Conservation (phyloP, 2,329 filamentous ascomycete genomes). For the Zalaria sp. region DNA sequence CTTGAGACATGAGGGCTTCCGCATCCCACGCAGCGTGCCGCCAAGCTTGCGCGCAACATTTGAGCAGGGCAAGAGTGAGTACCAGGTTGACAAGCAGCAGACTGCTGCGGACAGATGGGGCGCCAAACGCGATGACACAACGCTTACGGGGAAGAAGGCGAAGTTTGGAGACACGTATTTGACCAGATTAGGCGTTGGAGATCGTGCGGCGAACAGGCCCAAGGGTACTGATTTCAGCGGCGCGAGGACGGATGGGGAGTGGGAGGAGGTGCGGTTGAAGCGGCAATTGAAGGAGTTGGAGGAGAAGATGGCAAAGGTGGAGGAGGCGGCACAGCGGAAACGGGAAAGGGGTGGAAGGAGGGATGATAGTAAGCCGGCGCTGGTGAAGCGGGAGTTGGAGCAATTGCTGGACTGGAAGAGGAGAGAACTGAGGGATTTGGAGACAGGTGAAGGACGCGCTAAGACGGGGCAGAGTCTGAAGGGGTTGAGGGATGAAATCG, state of each 20-base stretch:
- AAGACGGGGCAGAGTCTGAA: constrained; percentile 60
- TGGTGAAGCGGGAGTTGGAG: constrained; percentile 89
- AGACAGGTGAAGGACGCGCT: constrained; percentile 54
- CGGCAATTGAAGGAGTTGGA: constrained; percentile 85
- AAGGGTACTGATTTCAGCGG: constrained; percentile 81
- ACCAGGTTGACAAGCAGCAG: constrained; percentile 65
- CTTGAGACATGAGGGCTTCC: constrained; percentile 85
- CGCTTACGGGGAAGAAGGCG: constrained; percentile 75
- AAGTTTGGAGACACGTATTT: constrained; percentile 98
- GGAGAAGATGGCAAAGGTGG: constrained; percentile 70
- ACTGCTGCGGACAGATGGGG: constrained; percentile 62
- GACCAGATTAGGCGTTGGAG: constrained; percentile 65
- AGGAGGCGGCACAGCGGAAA: constrained; percentile 45
- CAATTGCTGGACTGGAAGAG: constrained; percentile 92
- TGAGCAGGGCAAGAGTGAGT: constrained; percentile 92
- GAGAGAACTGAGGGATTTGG: constrained; percentile 59
- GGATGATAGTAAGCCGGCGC: constrained; percentile 68
- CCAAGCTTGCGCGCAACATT: constrained; percentile 84
- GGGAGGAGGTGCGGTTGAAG: constrained; percentile 92
- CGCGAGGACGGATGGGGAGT: constrained; percentile 77
- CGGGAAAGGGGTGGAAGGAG: constrained; percentile 35
- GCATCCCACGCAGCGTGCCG: constrained; percentile 82
- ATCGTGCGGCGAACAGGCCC: constrained; percentile 64
- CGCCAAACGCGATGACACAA: constrained; percentile 62
- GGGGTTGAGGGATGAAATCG: constrained; percentile 70